Base-by-base conservation (phyloP, 257 asterid genomes). In the Misopates orontium region DNA sequence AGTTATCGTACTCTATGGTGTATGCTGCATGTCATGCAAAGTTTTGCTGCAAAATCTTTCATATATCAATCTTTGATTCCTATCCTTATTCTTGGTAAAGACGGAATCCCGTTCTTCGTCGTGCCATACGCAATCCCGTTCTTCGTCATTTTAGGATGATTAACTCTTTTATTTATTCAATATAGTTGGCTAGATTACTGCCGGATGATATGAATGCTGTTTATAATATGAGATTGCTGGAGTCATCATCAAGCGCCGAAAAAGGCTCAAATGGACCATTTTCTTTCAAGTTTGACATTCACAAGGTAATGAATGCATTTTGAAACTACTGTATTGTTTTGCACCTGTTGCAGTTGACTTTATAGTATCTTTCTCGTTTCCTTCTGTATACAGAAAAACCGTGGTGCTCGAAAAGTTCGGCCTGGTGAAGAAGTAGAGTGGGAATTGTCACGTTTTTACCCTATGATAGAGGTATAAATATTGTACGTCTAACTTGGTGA, bases 381-480 rank as follows among this genome's bases (percentile, higher is more conserved):
- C 56, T 21, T 58, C 73, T 74, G 59, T 58, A 70, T 78, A 58
- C 90, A 90, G 99, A 90, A 86, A 77, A 94, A 85, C 78, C 95
- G 82, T 57, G 90, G 84, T 62, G 78, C 87, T 57, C 91, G 99
- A 73, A 94, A 90, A 83, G 99, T 90, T 54, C 89, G 97, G 25
- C 75, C 86, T 64, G 93, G 88, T 78, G 95, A 82, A 80, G 95
- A 83, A 79, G 82, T 75, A 53, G 54, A 71, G 1, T 90, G 99
- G 99, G 95, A 87, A 56, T 70, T 90, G 62, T 88, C 97, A 64
- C 97, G 99, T 56, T 94, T 94, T 79, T 94, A 86, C 84, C 99
- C 99, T 11, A 71, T 94, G 71, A 82, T 94, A 64, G 99, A 94
- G 96, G 99, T 94, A 76, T 18, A 48, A 6, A 32, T 52, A 45